Evolutionary conservation across 2,329 filamentous ascomycete species (phyloP), one percentile per base, ranked within the genome.

Genomic region (Colletotrichum sp.): DNA sequence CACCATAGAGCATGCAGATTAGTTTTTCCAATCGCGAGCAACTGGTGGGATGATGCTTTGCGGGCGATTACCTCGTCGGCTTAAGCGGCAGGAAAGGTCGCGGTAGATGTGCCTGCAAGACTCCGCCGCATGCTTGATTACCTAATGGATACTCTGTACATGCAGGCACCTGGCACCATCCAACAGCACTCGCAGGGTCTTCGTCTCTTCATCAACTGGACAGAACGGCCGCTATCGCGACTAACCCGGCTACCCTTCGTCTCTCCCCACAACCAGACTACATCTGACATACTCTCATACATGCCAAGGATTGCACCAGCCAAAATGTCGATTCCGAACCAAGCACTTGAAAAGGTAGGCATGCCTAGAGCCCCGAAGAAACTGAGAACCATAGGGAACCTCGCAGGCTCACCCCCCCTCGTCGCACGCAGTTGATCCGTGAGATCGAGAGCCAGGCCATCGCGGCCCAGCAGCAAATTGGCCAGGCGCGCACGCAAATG

Each of bases 381-480:
- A n/a, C 6, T 49, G n/a, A 21, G 44, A 49, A 49, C n/a, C 18
- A 13, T 7, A 12, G 10, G 44, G n/a, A 49, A 49, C 16, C 16
- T n/a, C 26, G 7, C 10, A 70, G 62, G 30, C 72, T 80, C 24
- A 78, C 69, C 73, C 39, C 28, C 9, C 26, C 26, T 72, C 24
- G 18, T 39, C 36, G 6, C 8, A 12, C 21, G 71, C 79, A 98
- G 96, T 90, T 98, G 78, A 92, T 98, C 81, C 94, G 95, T 85
- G 97, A 99, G 87, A 98, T 99, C 81, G 96, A 98, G 87, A 93
- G 93, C 79, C 97, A 98, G 84, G 96, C 96, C 16, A 88, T 95
- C 55, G 93, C 93, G 78, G 95, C 97, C 18, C 95, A 98, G 86
- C 96, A 99, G 86, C 96, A 99, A 86, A 96, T 99, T 82, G 91